These are phyloP conservation scores for Epicoccum nigrum DNA, from an alignment of 2,329 filamentous ascomycete species.

Conservation along the genomic window DNA sequence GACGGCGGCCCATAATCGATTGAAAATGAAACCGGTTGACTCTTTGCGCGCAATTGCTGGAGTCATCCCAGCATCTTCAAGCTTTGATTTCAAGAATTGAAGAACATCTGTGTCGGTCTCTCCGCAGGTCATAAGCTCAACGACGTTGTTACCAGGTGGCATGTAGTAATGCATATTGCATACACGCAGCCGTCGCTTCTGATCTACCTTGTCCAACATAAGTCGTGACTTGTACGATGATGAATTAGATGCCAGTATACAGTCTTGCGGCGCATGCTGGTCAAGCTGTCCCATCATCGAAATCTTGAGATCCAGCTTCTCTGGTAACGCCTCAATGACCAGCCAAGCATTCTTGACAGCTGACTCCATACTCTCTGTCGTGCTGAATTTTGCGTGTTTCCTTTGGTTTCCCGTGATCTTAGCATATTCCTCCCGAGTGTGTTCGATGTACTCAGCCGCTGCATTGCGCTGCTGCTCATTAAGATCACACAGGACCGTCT, in stretches of 20 bases:
- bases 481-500: constrained; percentile 16
- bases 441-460: constrained; percentile 16
- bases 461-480: constrained; percentile 17
- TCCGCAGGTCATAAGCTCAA: constrained; percentile 62
- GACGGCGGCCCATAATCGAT: constrained; percentile 63
- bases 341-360: constrained; percentile 58
- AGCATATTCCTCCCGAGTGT: constrained; percentile 8
- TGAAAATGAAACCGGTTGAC: constrained; percentile 62
- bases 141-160: constrained; percentile 51
- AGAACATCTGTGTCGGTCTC: constrained; percentile 53
- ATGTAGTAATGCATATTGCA: constrained; percentile 61
- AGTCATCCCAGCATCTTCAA: constrained; percentile 49
- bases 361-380: no score
- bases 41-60: constrained; percentile 55
- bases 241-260: constrained; percentile 59
- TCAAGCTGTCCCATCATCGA: constrained; percentile 57
- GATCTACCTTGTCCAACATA: constrained; percentile 54
- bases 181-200: constrained; percentile 31
- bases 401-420: not conserved
- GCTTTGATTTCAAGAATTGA: constrained; percentile 52
- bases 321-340: constrained; percentile 61
- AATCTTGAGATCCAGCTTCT: constrained; percentile 57
- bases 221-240: constrained; percentile 60
- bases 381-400: not conserved
- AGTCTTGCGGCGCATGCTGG: constrained; percentile 50